These are phyloP conservation scores for Alternaria solani DNA, from an alignment of 2,329 filamentous ascomycete species.

Conservation along the genomic window DNA sequence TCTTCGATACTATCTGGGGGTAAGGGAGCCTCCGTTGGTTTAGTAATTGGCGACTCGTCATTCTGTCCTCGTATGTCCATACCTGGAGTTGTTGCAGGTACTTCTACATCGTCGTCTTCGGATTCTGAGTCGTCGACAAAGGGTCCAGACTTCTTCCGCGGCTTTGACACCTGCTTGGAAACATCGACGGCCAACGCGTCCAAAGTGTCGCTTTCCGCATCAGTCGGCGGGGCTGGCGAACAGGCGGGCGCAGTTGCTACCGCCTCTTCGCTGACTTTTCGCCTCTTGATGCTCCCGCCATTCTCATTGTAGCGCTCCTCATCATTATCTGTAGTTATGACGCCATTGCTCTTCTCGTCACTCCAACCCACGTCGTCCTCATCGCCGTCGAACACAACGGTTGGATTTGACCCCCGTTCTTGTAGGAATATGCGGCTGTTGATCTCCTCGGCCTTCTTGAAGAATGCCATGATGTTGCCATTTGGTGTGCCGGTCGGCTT, in stretches of 20 bases:
- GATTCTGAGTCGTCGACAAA: conserved; percentile 77
- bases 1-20: conserved; percentile 17
- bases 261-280: conserved; percentile 46
- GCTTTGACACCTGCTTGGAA: conserved; percentile 19
- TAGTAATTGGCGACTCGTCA: conserved; percentile 28
- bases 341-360: conserved; percentile 32
- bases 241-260: conserved; percentile 51
- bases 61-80: conserved; percentile 24
- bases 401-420: conserved; percentile 36
- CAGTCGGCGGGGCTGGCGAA: conserved; percentile 36
- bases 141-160: conserved; percentile 60
- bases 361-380: conserved; percentile 44
- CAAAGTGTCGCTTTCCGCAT: conserved; percentile 14
- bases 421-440: conserved; percentile 50
- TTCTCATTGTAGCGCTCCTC: conserved; percentile 55
- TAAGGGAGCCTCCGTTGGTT: conserved; percentile 28
- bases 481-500: conserved; percentile 54
- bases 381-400: conserved; percentile 29
- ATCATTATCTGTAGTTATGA: conserved; percentile 26
- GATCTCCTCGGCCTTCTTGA: conserved; percentile 60
- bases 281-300: conserved; percentile 53
- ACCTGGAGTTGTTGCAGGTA: conserved; percentile 29
- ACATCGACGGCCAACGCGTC: conserved; percentile 14
- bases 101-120: conserved; percentile 54
- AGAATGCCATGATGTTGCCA: conserved; percentile 63